Evolutionary conservation across 768 basidiomycete species (phyloP).

Genomic region (Tylopilus felleus): DNA sequence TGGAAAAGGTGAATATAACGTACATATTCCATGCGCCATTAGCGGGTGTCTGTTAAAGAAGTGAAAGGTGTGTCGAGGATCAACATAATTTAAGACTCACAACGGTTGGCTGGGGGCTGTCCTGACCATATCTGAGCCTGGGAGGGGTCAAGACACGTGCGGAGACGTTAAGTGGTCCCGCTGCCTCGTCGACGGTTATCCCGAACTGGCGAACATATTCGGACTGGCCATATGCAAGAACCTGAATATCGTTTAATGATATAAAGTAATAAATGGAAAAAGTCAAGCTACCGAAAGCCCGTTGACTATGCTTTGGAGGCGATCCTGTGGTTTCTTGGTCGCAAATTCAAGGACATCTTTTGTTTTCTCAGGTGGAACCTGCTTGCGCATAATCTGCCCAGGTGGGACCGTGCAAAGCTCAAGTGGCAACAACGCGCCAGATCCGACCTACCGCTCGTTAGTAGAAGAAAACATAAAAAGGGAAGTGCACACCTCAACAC

Average conservation of each 20-base stretch:
- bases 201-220: slow-evolving; percentile 75
- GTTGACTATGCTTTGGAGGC: slow-evolving; percentile 50
- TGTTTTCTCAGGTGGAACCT: slow-evolving; percentile 65
- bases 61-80: neutral
- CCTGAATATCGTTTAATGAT: slow-evolving; percentile 31
- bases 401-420: slow-evolving; percentile 60
- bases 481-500: slow-evolving; percentile 54
- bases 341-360: slow-evolving; percentile 63
- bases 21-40: slow-evolving; percentile 83
- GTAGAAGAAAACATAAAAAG: slow-evolving; percentile 18
- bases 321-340: slow-evolving; percentile 57
- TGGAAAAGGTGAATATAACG: slow-evolving; percentile 11
- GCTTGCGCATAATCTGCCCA: slow-evolving; percentile 72
- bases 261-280: neutral
- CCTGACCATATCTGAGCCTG: slow-evolving; percentile 59
- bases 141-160: slow-evolving; percentile 67
- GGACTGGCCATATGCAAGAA: slow-evolving; percentile 67
- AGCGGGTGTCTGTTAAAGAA: slow-evolving; percentile 43
- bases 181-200: slow-evolving; percentile 52
- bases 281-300: slow-evolving; percentile 47
- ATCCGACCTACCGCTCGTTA: slow-evolving; percentile 45
- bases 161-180: slow-evolving; percentile 51
- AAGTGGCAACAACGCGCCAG: slow-evolving; percentile 60
- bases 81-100: slow-evolving; percentile 35
- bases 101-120: slow-evolving; percentile 53